Conservation (phyloP, 768 basidiomycete genomes). For the Rickenella mellea region DNA sequence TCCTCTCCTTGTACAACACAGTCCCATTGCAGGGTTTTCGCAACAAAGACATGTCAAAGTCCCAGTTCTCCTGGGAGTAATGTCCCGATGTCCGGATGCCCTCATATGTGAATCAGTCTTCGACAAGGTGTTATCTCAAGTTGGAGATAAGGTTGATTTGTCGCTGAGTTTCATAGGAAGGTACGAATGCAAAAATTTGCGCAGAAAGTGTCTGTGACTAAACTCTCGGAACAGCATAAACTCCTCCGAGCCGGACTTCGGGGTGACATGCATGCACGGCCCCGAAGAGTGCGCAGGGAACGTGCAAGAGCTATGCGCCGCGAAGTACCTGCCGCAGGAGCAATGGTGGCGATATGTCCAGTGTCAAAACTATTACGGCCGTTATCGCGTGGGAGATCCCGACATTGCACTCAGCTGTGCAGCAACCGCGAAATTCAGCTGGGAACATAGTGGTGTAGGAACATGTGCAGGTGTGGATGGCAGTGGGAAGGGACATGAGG, state of each 20-base stretch:
- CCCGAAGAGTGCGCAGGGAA: constrained; percentile 78
- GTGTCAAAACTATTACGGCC: constrained; percentile 62
- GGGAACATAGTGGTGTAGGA: constrained; percentile 49
- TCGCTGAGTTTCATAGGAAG: constrained; percentile 64
- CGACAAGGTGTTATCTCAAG: constrained; percentile 56
- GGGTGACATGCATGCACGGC: constrained; percentile 79
- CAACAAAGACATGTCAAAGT: constrained; percentile 40
- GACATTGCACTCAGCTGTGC: constrained; percentile 63
- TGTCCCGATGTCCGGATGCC: constrained; percentile 77
- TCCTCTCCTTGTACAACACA: constrained; percentile 16
- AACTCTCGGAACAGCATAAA: constrained; percentile 37
- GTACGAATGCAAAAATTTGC: constrained; percentile 31
- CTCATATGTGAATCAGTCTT: constrained; percentile 72
- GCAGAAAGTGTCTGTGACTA: background rate
- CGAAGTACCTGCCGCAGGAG: constrained; percentile 42
- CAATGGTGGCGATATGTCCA: constrained; percentile 79
- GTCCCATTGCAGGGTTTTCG: constrained; percentile 7
- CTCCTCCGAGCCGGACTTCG: constrained; percentile 56
- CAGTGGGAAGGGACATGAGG: constrained; percentile 54
- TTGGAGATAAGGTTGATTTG: constrained; percentile 56
- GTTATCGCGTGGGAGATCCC: constrained; percentile 52
- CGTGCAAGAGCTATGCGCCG: constrained; percentile 79
- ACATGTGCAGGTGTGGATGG: constrained; percentile 54
- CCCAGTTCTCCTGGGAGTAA: constrained; percentile 46
- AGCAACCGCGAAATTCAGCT: constrained; percentile 51